Base-by-base conservation (phyloP, 495 filamentous ascomycete species). In the Rusavskia elegans region DNA sequence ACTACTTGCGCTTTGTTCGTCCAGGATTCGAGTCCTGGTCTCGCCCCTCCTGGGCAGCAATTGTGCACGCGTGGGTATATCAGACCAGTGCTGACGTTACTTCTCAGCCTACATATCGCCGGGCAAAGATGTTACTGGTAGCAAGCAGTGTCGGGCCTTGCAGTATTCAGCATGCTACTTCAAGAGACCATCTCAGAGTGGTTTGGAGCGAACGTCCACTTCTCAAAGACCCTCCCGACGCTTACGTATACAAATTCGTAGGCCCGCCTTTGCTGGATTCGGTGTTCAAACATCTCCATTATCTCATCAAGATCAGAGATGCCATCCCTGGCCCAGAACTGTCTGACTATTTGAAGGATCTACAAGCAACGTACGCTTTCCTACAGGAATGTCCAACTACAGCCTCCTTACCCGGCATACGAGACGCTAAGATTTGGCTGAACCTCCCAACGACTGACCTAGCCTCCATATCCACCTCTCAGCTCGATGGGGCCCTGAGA, bases 131-230 rank as follows among this genome's bases (percentile, higher is more conserved):
- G 63, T 39, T 9, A 13, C 19, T 17, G 5, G 17, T 65, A 2
- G 55, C 57, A 16, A 37, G 45, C 0, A 25, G 52, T 7, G 7
- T 51, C 0, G 9, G 21, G 5, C 35, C 57, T 45, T 53, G 56
- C 25, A 11, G 29, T 35, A 55, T 64, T 6, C 27, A 53, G 9
- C 53, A 62, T 0, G 23, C 58, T 17, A 42, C 53, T 35, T 45
- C 41, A n/a, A 19, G 19, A 10, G 36, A 39, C 1, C 21, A 63
- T 44, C 49, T 40, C 1, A 48, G 55, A 10, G 23, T 62, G 14
- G 50, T 54, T 42, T 65, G 63, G 63, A 63, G 55, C 50, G 55
- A 62, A 42, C 49, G 45, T 5, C 51, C 59, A 0, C 58, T 62
- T 23, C 14, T 55, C 16, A 13, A 52, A 30, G 10, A 59, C 27